Base-by-base conservation (phyloP, 768 basidiomycete species). In the Kwoniella sp. region DNA sequence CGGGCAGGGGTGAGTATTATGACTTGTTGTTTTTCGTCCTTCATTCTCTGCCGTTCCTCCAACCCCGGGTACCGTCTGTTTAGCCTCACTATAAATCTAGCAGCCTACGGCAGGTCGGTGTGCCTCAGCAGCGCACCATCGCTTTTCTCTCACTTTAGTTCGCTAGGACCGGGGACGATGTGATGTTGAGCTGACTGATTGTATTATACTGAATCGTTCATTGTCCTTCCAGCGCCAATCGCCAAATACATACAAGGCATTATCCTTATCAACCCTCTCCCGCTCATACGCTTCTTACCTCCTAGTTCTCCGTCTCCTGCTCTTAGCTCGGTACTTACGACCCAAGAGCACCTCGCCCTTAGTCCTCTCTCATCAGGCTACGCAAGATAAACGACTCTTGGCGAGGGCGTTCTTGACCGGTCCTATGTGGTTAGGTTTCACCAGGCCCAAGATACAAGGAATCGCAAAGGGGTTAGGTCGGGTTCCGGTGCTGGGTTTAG, bases 381-480 rank as follows among this genome's bases (percentile, higher is more conserved):
- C 85, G 58, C 83, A 91, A 69, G 93, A 96, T 78, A 85, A 87
- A 56, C 88, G 90, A 69, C 84, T 95, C 66, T 74, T 89, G 10
- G 91, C 88, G 88, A 55, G 55, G 15, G 92, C 92, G 75, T 84
- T 94, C 48, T 80, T 95, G 65, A 87, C 91, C 46, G 92, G 92
- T 21, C 86, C 89, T 21, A 86, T 94, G 55, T 96, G 93, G 93
- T 55, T 76, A 24, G 71, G 71, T 22, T 79, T 67, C 61, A 79
- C 77, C 15, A 30, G 77, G 50, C 69, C 70, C 29, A 79, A 77
- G 60, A 53, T 77, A 22, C 64, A 73, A 59, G 49, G 74, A 8
- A 19, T 73, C 26, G 60, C 75, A n/a, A 67, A 60, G 5, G 15
- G 24, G 27, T 44, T 77, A 44, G 72, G 70, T 29, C 63, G 58